Evolutionary conservation across 2,329 filamentous ascomycete genomes (phyloP), one percentile per base, ranked within the genome.

Genomic region (Scedosporium dehoogii): DNA sequence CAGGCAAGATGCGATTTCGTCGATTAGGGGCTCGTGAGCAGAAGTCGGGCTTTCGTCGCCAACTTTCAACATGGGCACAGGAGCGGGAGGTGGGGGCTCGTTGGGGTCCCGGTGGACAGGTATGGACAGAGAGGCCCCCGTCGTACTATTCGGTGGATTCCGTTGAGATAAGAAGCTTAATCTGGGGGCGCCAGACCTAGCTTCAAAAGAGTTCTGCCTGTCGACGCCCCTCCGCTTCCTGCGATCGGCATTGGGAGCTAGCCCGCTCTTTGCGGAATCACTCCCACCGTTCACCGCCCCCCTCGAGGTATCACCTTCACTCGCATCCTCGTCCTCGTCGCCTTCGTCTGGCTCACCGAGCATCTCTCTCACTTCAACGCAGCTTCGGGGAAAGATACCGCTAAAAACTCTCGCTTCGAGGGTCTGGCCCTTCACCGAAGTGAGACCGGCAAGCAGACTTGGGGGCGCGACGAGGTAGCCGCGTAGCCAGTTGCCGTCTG

Each of bases 381-480:
- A 99, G 73, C 88, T 94, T 67, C 90, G 85, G 10, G 94, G 94
- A 72, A 99, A 99, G 70, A 99, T 96, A 69, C 94, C 94, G n/a
- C 92, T 96, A 73, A 97, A 99, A 63, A 99, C 94, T 67, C 94
- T 87, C 64, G 93, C 92, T 76, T 97, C 93, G 38, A 97, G 85
- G 0, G 92, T 96, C 74, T 97, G 91, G 58, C 94, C 93, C 73
- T 92, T 93, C 69, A 89, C 86, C 65, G 89, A 93, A 10, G 92
- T 97, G 73, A 99, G 79, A 58, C 93, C 94, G 18, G 94, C 91
- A 64, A 99, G 84, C 72, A 99, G 79, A 68, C 92, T 96, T 21
- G 94, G 94, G 60, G 94, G 93, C 66, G 94, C 92, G 68, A 99
- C 89, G 64, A 99, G 83, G 75, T 99, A 99, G 64, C 94, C 94